These are phyloP conservation scores for Exobasidium rhododendri DNA, from an alignment of 1,284 basidiomycete genomes.

Conservation along the genomic window DNA sequence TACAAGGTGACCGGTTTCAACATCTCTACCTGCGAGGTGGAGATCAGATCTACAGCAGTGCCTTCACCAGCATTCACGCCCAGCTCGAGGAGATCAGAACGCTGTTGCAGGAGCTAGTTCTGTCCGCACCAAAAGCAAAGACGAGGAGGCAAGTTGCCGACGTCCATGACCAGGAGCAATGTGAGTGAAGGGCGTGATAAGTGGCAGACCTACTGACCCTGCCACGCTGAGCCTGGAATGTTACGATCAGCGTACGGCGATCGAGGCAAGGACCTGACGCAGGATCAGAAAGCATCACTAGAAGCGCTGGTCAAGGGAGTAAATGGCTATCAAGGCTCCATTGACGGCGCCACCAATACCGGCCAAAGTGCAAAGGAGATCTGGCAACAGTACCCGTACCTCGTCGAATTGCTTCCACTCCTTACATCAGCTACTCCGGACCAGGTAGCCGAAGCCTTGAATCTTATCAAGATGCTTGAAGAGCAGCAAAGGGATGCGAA, in stretches of 20 bases:
- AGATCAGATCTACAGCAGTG: background rate
- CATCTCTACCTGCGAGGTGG: background rate
- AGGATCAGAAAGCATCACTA: background rate
- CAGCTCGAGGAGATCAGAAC: background rate
- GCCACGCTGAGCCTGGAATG: no score
- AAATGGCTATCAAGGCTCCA: background rate
- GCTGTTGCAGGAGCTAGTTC: background rate
- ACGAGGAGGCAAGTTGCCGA: background rate
- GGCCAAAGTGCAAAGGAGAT: background rate
- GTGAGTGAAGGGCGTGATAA: background rate
- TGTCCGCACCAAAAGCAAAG: background rate
- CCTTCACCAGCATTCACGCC: background rate
- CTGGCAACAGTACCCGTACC: background rate
- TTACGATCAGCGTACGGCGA: background rate
- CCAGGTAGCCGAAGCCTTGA: background rate
- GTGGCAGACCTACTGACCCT: no score
- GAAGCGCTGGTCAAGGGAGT: background rate
- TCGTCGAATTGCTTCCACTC: background rate
- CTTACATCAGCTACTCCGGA: background rate
- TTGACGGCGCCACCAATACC: background rate
- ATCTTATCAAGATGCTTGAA: background rate
- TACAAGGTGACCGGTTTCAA: no score
- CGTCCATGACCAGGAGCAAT: background rate
- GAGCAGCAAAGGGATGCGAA: background rate
- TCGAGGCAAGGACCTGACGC: background rate